A percentile compares a stretch with the other conserved stretches of the same genome.
Conservation (phyloP, 805 yeast genomes). For the Kodamaea jinghongensis region DNA sequence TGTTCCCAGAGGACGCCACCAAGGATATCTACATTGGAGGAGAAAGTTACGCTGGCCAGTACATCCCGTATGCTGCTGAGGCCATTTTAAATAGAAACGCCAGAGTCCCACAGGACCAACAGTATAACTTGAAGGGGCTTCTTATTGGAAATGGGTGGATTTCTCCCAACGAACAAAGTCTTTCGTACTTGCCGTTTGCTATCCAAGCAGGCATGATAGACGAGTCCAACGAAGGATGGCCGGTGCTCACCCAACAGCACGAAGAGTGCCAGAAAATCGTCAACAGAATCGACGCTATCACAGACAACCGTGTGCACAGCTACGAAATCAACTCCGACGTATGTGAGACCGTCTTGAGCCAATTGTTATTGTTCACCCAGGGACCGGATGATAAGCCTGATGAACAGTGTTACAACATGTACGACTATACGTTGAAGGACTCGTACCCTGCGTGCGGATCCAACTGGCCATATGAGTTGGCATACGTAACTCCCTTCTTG, state of each 20-base stretch:
- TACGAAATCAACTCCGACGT: conserved; percentile 26
- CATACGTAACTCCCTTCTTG: conserved; percentile 49
- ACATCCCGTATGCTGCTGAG: conserved; percentile 82
- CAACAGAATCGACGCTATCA: conserved; percentile 20
- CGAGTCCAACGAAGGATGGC: conserved; percentile 37
- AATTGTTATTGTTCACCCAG: conserved; percentile 28
- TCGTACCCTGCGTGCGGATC: conserved; percentile 83
- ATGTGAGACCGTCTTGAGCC: conserved; percentile 50
- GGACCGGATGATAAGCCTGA: conserved; percentile 21
- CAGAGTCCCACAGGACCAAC: conserved; percentile 5
- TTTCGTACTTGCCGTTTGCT: conserved; percentile 74
- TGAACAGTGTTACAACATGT: conserved; percentile 73
- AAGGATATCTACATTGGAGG: conserved; percentile 82
- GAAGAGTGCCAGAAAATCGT: conserved; percentile 60
- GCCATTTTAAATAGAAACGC: conserved; percentile 51
- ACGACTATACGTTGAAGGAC: conserved; percentile 71
- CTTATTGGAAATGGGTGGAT: conserved; percentile 94
- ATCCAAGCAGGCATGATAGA: conserved; percentile 55
- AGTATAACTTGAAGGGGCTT: conserved; percentile 63
- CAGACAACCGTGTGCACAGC: conserved; percentile 17
- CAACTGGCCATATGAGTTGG: conserved; percentile 82
- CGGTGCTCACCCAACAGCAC: conserved; percentile 45
- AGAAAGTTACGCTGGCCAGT: conserved; percentile 96
- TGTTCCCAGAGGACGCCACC: conserved; percentile 67
- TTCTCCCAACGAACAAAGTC: conserved; percentile 80